Evolutionary conservation across 225 moss, liverwort and hornwort species (phyloP), one percentile per base, ranked within the genome.

Genomic region (Pleurozium schreberi): DNA sequence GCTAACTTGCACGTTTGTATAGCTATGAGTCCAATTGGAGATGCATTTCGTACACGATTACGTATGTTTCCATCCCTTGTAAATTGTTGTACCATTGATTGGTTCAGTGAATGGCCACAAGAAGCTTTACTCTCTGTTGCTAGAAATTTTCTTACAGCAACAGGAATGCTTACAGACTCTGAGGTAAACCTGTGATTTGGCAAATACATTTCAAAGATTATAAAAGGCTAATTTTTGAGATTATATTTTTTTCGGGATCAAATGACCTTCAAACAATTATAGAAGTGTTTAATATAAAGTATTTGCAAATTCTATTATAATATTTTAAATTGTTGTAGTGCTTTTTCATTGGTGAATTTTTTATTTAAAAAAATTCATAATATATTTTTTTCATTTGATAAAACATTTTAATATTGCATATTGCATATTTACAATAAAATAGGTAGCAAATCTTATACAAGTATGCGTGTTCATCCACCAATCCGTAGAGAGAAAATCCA

Each of bases 31-130:
- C 98, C 98, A 38, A 93, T 98, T 88, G 96, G 98, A 78, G 96
- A 98, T 89, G 94, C 95, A 50, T 98, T 98, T 81, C 95, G 98
- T 8, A 96, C 94, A 55, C 90, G 98, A 83, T 87, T 98, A 77
- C 93, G 96, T 2, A 98, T 98, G 98, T 98, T 98, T 90, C 96
- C 98, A 88, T 98, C 98, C 38, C 94, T 98, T 75, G 96, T 98
- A 43, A 98, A 98, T 77, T 98, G 96, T 86, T 98, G 98, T 80
- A 98, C 96, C 2, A 98, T 98, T 84, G 96, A 98, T 88, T 98
- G 98, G 98, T 98, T 98, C 55, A 96, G 96, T 90, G 98, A 98
- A 88, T 98, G 98, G 96, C 98, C 96, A 87, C 92, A 96, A 90
- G 96, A 98, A 92, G 98, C 98, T 84, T 87, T 98, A 76, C 92